These are phyloP conservation scores for Syzygium jambos DNA, from an alignment of 345 rosid genomes.

Conservation along the genomic window DNA sequence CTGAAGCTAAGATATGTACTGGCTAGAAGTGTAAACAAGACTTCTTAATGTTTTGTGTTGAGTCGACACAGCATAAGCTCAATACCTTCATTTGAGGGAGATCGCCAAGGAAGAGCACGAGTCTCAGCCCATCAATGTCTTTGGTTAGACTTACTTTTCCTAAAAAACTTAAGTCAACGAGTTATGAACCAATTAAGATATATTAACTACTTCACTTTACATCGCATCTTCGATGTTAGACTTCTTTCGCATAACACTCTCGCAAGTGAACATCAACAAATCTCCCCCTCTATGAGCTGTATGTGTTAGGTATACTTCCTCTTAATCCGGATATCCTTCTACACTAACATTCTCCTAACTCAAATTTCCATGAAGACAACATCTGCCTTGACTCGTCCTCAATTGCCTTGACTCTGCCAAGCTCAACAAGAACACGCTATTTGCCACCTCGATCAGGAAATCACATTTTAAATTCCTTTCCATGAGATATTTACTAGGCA, in stretches of 20 bases:
- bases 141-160: neutral
- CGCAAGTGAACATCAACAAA: neutral
- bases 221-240: neutral
- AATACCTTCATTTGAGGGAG: neutral
- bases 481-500: neutral
- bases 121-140: neutral
- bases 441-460: neutral
- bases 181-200: neutral
- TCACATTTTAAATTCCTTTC: neutral
- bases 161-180: neutral
- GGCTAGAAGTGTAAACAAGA: rapidly evolving
- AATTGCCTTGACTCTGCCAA: neutral
- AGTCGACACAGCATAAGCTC: neutral
- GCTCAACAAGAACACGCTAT: neutral
- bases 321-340: neutral
- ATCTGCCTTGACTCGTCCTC: neutral
- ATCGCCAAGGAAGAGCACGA: neutral
- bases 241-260: neutral
- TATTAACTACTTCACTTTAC: neutral
- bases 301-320: neutral
- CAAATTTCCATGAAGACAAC: neutral
- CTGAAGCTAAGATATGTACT: neutral
- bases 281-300: neutral
- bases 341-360: neutral
- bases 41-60: neutral